Evolutionary conservation across 192 early-diverging fungal genomes (phyloP).

Genomic region (Coemansia sp.): DNA sequence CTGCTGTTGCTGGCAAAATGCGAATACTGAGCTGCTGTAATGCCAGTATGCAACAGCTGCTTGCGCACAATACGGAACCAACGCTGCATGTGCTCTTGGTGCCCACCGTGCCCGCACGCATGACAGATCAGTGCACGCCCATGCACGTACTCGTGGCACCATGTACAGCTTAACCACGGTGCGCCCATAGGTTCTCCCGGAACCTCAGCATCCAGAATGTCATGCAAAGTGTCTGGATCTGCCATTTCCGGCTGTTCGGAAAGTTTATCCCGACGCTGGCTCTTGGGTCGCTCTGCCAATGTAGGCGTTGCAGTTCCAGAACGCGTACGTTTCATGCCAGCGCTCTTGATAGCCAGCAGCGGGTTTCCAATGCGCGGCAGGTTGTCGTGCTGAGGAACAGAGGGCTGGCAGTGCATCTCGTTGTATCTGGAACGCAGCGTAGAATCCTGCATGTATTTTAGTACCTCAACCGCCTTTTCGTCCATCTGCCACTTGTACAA

Average conservation of each 20-base stretch:
- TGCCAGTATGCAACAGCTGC: constrained; percentile 28
- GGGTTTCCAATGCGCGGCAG: constrained; percentile 26
- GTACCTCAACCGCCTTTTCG: constrained; percentile 44
- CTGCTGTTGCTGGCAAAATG: constrained; percentile 22
- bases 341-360: not conserved
- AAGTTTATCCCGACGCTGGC: not conserved
- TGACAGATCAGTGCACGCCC: constrained; percentile 51
- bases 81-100: constrained; percentile 48
- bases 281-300: not conserved
- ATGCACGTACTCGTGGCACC: constrained; percentile 53
- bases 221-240: not conserved
- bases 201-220: not conserved
- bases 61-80: constrained; percentile 42
- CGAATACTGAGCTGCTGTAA: constrained; percentile 14
- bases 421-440: constrained; percentile 25
- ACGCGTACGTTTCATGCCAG: not conserved
- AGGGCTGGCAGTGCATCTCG: constrained; percentile 43
- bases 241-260: not conserved
- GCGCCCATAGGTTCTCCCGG: constrained; percentile 11
- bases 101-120: constrained; percentile 50
- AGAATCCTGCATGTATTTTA: constrained; percentile 36
- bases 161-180: constrained; percentile 43
- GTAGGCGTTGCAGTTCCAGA: too few relatives aligned
- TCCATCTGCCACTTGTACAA: constrained; percentile 47
- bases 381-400: constrained; percentile 34